phyloP scores from a whole-genome alignment of 108 stramenopile genomes.

The Asterionellopsis glacialis region DNA sequence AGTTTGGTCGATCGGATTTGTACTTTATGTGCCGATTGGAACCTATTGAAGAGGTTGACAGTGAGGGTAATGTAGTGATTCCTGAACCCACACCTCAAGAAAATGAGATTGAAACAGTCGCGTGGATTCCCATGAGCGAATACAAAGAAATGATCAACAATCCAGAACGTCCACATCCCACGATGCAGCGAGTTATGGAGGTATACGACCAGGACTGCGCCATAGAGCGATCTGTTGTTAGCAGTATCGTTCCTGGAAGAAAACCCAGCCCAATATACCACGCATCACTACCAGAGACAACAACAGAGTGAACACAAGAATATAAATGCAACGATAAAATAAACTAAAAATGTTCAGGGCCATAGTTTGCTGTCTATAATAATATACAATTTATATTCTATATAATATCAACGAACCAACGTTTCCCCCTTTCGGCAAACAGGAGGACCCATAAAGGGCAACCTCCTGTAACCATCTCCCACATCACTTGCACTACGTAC shows the following conservation, averaged over 20 bases:
- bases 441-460: no score
- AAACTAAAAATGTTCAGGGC: no score
- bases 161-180: slow-evolving; percentile 57
- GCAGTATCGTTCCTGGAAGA: slow-evolving; percentile 69
- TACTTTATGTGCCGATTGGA: slow-evolving; percentile 77
- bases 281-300: slow-evolving; percentile 9
- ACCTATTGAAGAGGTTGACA: slow-evolving; percentile 47
- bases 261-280: slow-evolving; percentile 62
- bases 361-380: no score
- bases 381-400: no score
- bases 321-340: background rate
- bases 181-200: slow-evolving; percentile 63
- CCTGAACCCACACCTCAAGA: slow-evolving; percentile 55
- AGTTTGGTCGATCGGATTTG: slow-evolving; percentile 68
- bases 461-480: background rate
- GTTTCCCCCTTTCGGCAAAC: no score
- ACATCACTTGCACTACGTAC: background rate
- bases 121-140: slow-evolving; percentile 61
- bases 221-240: slow-evolving; percentile 52
- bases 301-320: background rate
- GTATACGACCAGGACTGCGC: slow-evolving; percentile 37
- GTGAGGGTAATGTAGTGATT: slow-evolving; percentile 33
- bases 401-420: no score
- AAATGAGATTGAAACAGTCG: slow-evolving; percentile 60
- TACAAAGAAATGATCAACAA: slow-evolving; percentile 59